Evolutionary conservation across 2,329 filamentous ascomycete species (phyloP).

Genomic region (Colletotrichum camelliae): DNA sequence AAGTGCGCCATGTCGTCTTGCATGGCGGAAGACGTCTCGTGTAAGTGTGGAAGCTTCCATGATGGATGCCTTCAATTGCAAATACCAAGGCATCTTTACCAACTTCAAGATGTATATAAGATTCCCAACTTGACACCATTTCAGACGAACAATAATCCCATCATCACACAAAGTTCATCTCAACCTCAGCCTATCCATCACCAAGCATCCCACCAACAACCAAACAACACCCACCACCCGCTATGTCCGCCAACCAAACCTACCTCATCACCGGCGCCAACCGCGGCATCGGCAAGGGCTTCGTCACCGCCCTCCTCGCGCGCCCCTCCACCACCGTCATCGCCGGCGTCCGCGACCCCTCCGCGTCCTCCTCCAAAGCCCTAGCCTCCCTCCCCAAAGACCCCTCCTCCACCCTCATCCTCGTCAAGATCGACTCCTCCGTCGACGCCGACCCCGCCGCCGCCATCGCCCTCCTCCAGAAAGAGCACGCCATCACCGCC

Average conservation of each 20-base stretch:
- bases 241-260: slow-evolving; percentile 34
- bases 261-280: slow-evolving; percentile 39
- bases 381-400: slow-evolving; percentile 41
- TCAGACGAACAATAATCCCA: background rate
- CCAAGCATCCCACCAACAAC: background rate
- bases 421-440: slow-evolving; percentile 46
- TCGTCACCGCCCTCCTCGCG: background rate
- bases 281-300: slow-evolving; percentile 14
- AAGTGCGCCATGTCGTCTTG: background rate
- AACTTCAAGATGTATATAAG: background rate
- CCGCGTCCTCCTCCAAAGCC: slow-evolving; percentile 27
- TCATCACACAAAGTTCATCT: background rate
- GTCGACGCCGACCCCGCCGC: slow-evolving; percentile 35
- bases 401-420: slow-evolving; percentile 38
- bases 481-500: slow-evolving; percentile 36
- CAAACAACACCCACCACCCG: rapidly evolving
- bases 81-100: rapidly evolving
- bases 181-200: background rate
- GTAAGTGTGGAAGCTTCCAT: background rate
- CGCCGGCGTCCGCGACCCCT: slow-evolving; percentile 41
- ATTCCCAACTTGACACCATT: rapidly evolving
- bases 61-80: background rate
- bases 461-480: slow-evolving; percentile 34
- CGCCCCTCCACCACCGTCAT: slow-evolving; percentile 37
- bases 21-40: background rate